A percentile compares a stretch with the other conserved stretches of the same genome.
phyloP scores from a whole-genome alignment of 768 basidiomycete species.

The Suillus sp. region DNA sequence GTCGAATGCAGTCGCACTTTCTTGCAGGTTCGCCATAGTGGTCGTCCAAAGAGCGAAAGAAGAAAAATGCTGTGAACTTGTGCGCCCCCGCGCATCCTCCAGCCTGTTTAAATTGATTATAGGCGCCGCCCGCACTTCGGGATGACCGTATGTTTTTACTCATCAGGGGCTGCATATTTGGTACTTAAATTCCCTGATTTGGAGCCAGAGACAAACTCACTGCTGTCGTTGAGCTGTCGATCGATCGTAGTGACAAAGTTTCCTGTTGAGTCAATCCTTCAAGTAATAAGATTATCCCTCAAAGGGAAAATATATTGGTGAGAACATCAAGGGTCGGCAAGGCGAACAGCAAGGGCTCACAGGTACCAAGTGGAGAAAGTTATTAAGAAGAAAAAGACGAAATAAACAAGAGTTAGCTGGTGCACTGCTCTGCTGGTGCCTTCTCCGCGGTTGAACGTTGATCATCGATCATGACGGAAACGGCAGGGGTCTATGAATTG shows the following conservation, averaged over 20 bases:
- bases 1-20: slow-evolving; percentile 12
- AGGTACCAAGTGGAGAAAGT: background rate
- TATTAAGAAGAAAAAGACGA: background rate
- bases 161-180: background rate
- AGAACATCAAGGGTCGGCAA: background rate
- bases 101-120: background rate
- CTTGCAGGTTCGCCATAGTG: background rate
- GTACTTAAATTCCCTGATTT: background rate
- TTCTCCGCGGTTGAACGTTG: background rate
- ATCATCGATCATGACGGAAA: background rate
- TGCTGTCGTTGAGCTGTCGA: background rate
- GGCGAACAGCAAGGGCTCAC: background rate
- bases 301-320: background rate
- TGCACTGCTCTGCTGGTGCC: too few species aligned
- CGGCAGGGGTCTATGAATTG: too few species aligned
- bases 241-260: slow-evolving; percentile 3
- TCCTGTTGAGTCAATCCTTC: background rate
- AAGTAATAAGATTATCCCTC: background rate
- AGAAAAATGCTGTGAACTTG: background rate
- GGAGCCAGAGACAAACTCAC: background rate
- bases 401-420: background rate
- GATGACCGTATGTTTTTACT: background rate
- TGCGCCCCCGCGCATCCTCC: too few species aligned
- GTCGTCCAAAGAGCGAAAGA: background rate
- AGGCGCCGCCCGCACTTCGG: background rate